Percentiles rank a stretch among this genome's conserved stretches.
Conservation (phyloP, 1,139 yeast genomes). For the Taphrina flavorubra region DNA sequence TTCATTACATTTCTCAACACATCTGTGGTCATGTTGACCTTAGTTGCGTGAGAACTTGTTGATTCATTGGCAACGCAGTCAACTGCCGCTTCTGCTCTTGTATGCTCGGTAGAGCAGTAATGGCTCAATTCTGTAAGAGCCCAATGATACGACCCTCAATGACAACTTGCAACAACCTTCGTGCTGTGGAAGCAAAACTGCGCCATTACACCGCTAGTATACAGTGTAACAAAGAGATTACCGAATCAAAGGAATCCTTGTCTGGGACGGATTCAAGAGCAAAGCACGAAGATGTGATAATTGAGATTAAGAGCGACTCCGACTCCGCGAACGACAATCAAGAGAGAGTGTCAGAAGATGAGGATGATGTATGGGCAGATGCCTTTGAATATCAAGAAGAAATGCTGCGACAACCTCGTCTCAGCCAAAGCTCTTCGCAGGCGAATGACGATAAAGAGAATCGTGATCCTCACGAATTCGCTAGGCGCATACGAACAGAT, state of each 20-base stretch:
- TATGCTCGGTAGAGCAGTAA: constrained; percentile 1
- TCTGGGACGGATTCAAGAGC: not conserved
- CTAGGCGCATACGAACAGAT: not conserved
- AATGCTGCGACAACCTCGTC: constrained; percentile 5
- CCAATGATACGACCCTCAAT: constrained; percentile 1
- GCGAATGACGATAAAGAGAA: not conserved
- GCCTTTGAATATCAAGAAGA: constrained; percentile 28
- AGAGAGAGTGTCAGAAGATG: not conserved
- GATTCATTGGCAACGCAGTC: too few species aligned
- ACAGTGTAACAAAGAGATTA: not conserved
- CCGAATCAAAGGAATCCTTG: too few species aligned
- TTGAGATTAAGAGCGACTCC: not conserved
- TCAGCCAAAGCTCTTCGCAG: constrained; percentile 1
- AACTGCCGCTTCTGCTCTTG: not conserved
- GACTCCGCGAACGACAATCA: not conserved
- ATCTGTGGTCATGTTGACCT: too few species aligned
- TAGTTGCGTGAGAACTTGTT: too few species aligned
- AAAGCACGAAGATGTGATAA: not conserved
- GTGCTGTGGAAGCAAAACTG: not conserved
- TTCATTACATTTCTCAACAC: too few species aligned
- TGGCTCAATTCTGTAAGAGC: constrained; percentile 11
- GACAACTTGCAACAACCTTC: constrained; percentile 2
- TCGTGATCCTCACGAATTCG: constrained; percentile 1
- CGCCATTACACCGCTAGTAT: not conserved
- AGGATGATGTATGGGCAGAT: constrained; percentile 31